Evolutionary conservation across 495 filamentous ascomycete genomes (phyloP).

Genomic region (Recurvomyces mirabilis): DNA sequence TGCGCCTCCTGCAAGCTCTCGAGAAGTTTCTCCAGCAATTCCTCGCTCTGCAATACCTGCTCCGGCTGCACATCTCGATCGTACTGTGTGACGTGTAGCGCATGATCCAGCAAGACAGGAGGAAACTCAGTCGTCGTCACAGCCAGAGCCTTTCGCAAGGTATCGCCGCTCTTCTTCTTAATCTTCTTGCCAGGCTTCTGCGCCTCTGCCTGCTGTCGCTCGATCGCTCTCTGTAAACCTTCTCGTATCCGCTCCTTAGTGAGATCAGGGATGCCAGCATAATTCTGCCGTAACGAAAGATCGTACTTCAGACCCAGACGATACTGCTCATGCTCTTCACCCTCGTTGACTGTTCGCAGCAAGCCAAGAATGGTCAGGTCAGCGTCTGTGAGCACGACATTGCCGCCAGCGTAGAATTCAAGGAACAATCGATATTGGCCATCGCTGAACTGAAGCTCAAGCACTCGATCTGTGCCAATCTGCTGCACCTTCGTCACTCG

Average conservation of each 20-base stretch:
- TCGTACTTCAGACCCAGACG: conserved; percentile 66
- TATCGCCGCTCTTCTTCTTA: conserved; percentile 66
- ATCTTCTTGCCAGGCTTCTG: conserved; percentile 48
- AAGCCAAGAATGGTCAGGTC: conserved; percentile 68
- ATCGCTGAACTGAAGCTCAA: conserved; percentile 87
- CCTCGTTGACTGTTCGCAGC: conserved; percentile 71
- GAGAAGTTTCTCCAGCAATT: conserved; percentile 52
- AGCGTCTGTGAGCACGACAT: conserved; percentile 79
- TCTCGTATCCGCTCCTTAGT: conserved; percentile 58
- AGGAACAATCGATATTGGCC: conserved; percentile 77
- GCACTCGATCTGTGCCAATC: conserved; percentile 84
- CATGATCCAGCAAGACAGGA: conserved; percentile 77
- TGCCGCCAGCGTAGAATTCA: conserved; percentile 94
- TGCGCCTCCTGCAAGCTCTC: conserved; percentile 56
- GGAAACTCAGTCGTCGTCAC: conserved; percentile 77
- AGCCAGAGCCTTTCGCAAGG: conserved; percentile 65
- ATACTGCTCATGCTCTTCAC: conserved; percentile 59
- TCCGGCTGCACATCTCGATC: conserved; percentile 53
- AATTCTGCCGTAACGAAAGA: conserved; percentile 72
- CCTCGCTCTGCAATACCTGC: conserved; percentile 55
- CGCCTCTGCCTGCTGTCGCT: conserved; percentile 41
- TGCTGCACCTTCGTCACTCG: conserved; percentile 71
- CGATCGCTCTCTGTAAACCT: conserved; percentile 55
- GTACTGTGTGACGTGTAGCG: conserved; percentile 55
- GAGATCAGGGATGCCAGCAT: conserved; percentile 57